Base-by-base conservation (phyloP, 2,329 filamentous ascomycete genomes). In the Cordyceps pruinosa region DNA sequence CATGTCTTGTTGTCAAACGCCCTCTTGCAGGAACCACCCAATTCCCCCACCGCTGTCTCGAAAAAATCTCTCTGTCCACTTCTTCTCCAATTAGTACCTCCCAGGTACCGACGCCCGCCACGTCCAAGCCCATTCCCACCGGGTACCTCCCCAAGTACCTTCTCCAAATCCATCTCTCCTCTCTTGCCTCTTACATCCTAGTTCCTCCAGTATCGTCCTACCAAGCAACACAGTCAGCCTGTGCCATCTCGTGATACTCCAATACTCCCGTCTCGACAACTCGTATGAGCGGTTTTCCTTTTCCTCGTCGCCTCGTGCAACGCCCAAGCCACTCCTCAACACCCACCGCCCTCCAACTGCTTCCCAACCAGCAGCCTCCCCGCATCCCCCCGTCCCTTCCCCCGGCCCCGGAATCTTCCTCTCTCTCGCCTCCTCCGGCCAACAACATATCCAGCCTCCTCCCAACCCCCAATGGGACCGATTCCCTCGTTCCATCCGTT, bases 271-370 rank as follows among this genome's bases (percentile, higher is more conserved):
- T n/a, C n/a, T n/a, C n/a, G n/a, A n/a, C n/a, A n/a, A n/a, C n/a
- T n/a, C n/a, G n/a, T n/a, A n/a, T n/a, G n/a, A n/a, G n/a, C n/a
- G n/a, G n/a, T 32, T 32, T 32, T 32, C 30, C 30, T 32, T 6
- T 32, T 12, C 12, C 30, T 32, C 30, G 30, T 32, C 30, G 6
- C 17, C 25, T 50, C 19, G 23, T 21, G 9, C 30, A 2, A 9
- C n/a, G n/a, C n/a, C 2, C 35, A 6, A 17, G 35, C 4, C 37
- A 39, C n/a, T 9, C 37, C 19, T n/a, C n/a, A 19, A 17, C 34
- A 37, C 34, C 48, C 35, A n/a, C 25, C 39, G 39, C 45, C 45
- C 50, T 45, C 50, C 50, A 53, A 53, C 44, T n/a, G n/a, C n/a
- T n/a, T 53, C 28, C 15, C 28, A 45, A 45, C 28, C 26, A 44